Conservation (phyloP, 441 rosid genomes). For the Populus hybrid region DNA sequence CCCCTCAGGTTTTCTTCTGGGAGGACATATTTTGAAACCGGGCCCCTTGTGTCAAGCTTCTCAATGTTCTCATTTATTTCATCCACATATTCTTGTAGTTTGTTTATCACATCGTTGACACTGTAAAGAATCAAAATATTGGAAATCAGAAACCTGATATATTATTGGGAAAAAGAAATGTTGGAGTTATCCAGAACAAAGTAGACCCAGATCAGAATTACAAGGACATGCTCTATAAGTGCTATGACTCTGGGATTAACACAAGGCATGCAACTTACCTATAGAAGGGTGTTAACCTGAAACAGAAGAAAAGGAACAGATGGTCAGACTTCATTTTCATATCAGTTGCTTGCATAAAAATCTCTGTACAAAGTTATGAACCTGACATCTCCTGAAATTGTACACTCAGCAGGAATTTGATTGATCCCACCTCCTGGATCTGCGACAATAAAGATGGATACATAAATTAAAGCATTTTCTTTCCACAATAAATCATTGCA, state of each 20-base stretch:
- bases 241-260: not conserved
- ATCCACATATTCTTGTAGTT: conserved; percentile 75
- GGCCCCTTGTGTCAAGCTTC: conserved; percentile 67
- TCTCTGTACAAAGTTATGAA: conserved; percentile 23
- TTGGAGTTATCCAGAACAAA: too few species aligned
- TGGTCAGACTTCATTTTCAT: conserved; percentile 12
- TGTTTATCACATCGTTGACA: conserved; percentile 56
- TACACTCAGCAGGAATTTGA: conserved; percentile 93
- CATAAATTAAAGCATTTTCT: conserved; percentile 12
- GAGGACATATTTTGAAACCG: conserved; percentile 78
- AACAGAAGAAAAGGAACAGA: conserved; percentile 19
- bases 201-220: not conserved
- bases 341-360: not conserved
- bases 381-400: conserved; percentile 90
- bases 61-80: conserved; percentile 71
- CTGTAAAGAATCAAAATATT: conserved; percentile 31
- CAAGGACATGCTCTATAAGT: not conserved
- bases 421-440: conserved; percentile 98
- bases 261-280: conserved; percentile 48
- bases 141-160: conserved; percentile 2
- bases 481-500: conserved; percentile 7
- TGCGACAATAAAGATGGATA: conserved; percentile 24
- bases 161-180: not conserved
- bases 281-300: conserved; percentile 94
- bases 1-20: conserved; percentile 77